Conservation (phyloP, 768 basidiomycete genomes). For the Nevesoporus exiguus region DNA sequence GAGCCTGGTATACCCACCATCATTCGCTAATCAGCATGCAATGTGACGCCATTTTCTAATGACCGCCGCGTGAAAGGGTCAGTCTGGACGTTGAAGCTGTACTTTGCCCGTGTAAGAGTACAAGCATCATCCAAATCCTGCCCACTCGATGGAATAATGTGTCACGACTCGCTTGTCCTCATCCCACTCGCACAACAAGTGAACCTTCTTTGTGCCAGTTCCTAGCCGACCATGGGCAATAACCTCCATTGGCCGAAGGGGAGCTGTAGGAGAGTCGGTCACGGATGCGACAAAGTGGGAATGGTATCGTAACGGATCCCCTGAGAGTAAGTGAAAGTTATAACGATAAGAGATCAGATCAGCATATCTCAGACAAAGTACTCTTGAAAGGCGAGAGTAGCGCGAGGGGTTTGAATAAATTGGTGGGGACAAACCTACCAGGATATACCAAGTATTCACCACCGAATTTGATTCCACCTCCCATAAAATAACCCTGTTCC, state of each 20-base stretch:
- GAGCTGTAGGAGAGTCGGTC: slow-evolving; percentile 53
- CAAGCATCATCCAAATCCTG: slow-evolving; percentile 66
- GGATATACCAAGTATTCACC: slow-evolving; percentile 97
- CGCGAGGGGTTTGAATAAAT: not conserved
- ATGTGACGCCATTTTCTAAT: not conserved
- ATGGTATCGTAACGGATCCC: slow-evolving; percentile 93
- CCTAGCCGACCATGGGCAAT: slow-evolving; percentile 94
- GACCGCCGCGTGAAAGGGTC: not conserved
- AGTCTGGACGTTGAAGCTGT: not conserved
- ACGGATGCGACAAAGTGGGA: slow-evolving; percentile 93
- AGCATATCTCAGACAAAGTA: not conserved
- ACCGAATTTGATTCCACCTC: slow-evolving; percentile 89
- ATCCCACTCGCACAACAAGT: slow-evolving; percentile 88
- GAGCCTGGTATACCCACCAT: slow-evolving; percentile 14
- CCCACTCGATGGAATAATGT: slow-evolving; percentile 87
- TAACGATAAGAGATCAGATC: not conserved
- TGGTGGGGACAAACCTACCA: slow-evolving; percentile 45
- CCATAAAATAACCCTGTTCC: slow-evolving; percentile 84
- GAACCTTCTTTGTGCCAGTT: slow-evolving; percentile 96
- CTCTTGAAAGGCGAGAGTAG: no score
- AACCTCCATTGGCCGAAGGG: slow-evolving; percentile 85
- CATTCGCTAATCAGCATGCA: slow-evolving; percentile 9
- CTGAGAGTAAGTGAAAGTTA: slow-evolving; percentile 37
- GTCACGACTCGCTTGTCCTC: slow-evolving; percentile 61
- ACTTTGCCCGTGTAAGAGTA: not conserved